These are phyloP conservation scores for Plasmopara halstedii DNA, from an alignment of 352 stramenopile species.

Conservation along the genomic window DNA sequence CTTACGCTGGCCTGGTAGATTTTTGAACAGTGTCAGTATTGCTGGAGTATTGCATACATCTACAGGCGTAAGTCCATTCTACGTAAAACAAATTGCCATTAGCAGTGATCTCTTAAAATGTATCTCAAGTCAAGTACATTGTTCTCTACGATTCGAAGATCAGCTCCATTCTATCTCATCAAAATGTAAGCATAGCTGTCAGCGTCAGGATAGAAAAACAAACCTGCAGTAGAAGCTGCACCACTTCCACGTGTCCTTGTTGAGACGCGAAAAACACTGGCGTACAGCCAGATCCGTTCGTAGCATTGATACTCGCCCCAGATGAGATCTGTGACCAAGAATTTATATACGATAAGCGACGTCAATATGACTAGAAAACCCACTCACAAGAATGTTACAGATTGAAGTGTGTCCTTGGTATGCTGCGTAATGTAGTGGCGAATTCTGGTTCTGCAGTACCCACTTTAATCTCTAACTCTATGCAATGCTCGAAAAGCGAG, in stretches of 20 bases:
- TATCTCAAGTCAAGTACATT: constrained; percentile 19
- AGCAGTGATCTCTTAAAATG: background rate
- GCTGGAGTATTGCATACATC: constrained; percentile 43
- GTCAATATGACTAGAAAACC: background rate
- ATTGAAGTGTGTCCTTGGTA: constrained; percentile 47
- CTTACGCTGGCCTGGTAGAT: constrained; percentile 32
- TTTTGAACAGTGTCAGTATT: constrained; percentile 40
- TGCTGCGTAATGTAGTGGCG: constrained; percentile 65
- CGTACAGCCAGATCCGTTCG: constrained; percentile 51
- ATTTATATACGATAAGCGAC: background rate
- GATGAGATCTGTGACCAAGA: constrained; percentile 17
- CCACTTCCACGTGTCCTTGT: constrained; percentile 37
- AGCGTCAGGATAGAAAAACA: background rate
- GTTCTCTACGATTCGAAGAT: constrained; percentile 38
- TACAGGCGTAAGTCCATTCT: constrained; percentile 55
- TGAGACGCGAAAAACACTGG: constrained; percentile 65
- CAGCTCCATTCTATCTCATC: constrained; percentile 28
- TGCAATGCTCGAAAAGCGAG: too few relatives aligned
- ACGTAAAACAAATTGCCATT: background rate
- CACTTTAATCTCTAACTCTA: too few relatives aligned
- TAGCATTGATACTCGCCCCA: constrained; percentile 49
- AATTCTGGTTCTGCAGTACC: constrained; percentile 40
- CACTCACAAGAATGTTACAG: constrained; percentile 37
- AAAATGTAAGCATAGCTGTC: background rate
- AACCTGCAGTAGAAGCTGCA: constrained; percentile 43